Evolutionary conservation across 805 yeast genomes (phyloP), one percentile per base, ranked within the genome.

Genomic region (Candida sakaeoensis): DNA sequence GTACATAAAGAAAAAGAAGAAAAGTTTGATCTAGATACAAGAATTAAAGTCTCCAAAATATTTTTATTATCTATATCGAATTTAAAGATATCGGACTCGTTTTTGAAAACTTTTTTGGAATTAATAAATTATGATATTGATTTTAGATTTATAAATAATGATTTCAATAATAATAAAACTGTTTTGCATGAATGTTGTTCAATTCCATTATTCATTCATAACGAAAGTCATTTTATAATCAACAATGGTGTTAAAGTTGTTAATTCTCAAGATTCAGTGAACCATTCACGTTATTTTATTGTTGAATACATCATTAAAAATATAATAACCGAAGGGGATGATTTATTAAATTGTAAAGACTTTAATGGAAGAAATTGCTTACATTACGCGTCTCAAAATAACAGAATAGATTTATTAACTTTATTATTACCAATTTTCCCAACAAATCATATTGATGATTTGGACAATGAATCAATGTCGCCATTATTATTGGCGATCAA

Each of bases 401-500:
- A 74, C 45, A 53, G 74, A 36, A 58, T 65, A 12, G 75, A 69
- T 43, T 52, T 77, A 24, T 51, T 79, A 23, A 60, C 59, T 21
- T 55, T 65, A 8, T 55, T 79, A 8, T 57, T 77, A 18, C 65
- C 68, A 2, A 47, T 55, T 12, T 61, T 64, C 39, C 69, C 69
- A 3, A 53, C 48, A 22, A 49, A 51, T 2, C 61, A 65, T 39
- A 51, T 77, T 4, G 80, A 77, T 52, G 65, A 68, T 18, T 59
- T 80, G 42, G 93, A 85, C 54, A 80, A 80, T 49, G 85, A 80
- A 46, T 82, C 90, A 2, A 80, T 82, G 75, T 80, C 96, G 0
- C 95, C 98, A 0, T 63, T 93, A 41, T 65, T 90, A 30, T 69
- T 88, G 50, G 83, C 97, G 1, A 85, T 93, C 22, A 79, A 81